Percentiles rank a stretch among this genome's conserved stretches.
phyloP scores from a whole-genome alignment of 1,284 basidiomycete species.

The Phenoliferia sp. region DNA sequence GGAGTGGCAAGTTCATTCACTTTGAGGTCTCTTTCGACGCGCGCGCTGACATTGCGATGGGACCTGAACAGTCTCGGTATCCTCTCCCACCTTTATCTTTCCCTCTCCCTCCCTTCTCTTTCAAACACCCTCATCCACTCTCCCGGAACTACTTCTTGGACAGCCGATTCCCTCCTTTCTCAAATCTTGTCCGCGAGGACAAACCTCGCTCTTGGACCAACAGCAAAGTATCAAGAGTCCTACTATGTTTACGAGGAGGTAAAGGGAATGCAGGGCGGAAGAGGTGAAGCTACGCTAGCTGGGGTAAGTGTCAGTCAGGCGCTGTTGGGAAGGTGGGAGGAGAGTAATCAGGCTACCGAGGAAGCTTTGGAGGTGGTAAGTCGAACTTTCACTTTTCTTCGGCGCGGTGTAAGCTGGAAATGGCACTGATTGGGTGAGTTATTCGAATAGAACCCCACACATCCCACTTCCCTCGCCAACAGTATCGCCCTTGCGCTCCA shows the following conservation, averaged over 20 bases:
- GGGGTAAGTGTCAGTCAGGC: constrained; percentile 79
- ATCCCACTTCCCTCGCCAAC: constrained; percentile 34
- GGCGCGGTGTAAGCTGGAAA: neutral
- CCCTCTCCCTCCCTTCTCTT: constrained; percentile 20
- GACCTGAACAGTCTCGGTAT: constrained; percentile 15
- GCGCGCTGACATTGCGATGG: constrained; percentile 66
- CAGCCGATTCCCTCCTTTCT: constrained; percentile 69
- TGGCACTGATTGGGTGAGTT: neutral
- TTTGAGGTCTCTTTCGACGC: no score
- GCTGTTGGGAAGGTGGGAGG: constrained; percentile 69
- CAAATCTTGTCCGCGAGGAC: constrained; percentile 86
- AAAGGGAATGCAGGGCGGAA: constrained; percentile 73
- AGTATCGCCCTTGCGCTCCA: constrained; percentile 26
- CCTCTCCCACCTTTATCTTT: constrained; percentile 31
- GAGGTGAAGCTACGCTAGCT: constrained; percentile 64
- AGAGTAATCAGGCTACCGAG: constrained; percentile 76
- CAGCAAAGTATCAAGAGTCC: constrained; percentile 58
- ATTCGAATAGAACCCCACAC: constrained; percentile 25
- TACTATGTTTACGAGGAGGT: constrained; percentile 89
- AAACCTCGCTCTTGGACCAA: constrained; percentile 66
- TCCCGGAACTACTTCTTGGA: constrained; percentile 18
- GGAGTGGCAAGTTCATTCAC: no score
- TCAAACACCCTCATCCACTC: constrained; percentile 21
- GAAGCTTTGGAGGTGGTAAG: constrained; percentile 68
- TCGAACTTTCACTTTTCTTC: constrained; percentile 28